Base-by-base conservation (phyloP, 2,329 filamentous ascomycete species). In the Diaporthe ampelina region DNA sequence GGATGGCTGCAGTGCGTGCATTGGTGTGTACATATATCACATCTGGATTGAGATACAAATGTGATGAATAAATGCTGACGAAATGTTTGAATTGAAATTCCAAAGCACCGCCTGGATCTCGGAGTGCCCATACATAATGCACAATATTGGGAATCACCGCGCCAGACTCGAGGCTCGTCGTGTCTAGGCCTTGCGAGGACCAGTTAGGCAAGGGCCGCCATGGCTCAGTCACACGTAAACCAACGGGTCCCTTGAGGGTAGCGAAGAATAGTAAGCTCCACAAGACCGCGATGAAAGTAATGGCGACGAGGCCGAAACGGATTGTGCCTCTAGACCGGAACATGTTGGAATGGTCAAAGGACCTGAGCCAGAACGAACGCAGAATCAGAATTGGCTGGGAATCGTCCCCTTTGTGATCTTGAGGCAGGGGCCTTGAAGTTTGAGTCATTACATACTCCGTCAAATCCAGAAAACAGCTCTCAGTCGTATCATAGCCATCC, bases 31-130 rank as follows among this genome's bases (percentile, higher is more conserved):
- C 21, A 8, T 61, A 61, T 43, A 61, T 61, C 37, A 61, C 37
- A 61, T 61, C 58, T 61, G 58, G 58, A 19, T 40, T 61, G 4
- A 61, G 37, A 29, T 61, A 61, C n/a, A 61, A 15, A 29, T 61
- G 43, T 45, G 58, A 61, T 21, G 58, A 61, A 21, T 61, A 61
- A 11, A 61, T 43, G 58, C 58, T 61, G 37, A 61, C 37, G 15
- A 61, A 61, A 29, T 61, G 58, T 29, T 61, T 61, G 58, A 61
- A 61, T 17, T 61, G 58, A 9, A 61, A 61, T 24, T 61, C 58
- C 8, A 61, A 24, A 29, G 35, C 15, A 4, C 58, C 58, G 26
- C 26, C 58, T 19, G 37, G 35, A 5, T 61, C 58, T 84, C 24
- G 43, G 15, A 61, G 58, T 61, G 58, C 58, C 58, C 58, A 61